Evolutionary conservation across 805 yeast genomes (phyloP).

Genomic region (Myxozyma monticola): DNA sequence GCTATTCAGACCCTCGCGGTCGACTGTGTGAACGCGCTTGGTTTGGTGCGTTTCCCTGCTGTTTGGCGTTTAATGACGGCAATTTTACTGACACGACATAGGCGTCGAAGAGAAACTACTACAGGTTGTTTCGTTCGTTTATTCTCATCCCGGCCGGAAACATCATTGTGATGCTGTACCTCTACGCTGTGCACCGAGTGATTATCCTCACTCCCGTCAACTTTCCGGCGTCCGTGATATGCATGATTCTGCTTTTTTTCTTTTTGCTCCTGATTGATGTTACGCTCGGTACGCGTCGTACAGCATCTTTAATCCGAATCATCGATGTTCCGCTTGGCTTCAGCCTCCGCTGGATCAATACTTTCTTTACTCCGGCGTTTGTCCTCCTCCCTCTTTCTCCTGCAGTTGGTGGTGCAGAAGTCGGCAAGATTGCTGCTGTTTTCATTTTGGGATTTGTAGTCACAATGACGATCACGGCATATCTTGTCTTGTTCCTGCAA

Average conservation of each 20-base stretch:
- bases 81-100: neutral
- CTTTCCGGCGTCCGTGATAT: constrained; percentile 71
- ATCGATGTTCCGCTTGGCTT: constrained; percentile 65
- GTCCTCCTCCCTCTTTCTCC: constrained; percentile 67
- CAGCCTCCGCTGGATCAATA: constrained; percentile 72
- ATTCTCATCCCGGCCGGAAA: constrained; percentile 53
- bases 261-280: constrained; percentile 45
- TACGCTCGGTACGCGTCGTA: constrained; percentile 41
- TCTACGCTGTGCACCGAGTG: constrained; percentile 56
- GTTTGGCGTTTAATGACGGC: neutral
- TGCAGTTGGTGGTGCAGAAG: constrained; percentile 66
- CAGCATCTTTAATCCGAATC: constrained; percentile 18
- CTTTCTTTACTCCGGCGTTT: constrained; percentile 76
- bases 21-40: constrained; percentile 38
- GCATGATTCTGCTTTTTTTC: constrained; percentile 61
- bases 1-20: constrained; percentile 30
- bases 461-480: constrained; percentile 52
- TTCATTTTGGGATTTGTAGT: constrained; percentile 64
- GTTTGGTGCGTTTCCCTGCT: constrained; percentile 27
- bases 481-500: constrained; percentile 49
- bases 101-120: constrained; percentile 15
- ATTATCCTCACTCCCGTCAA: constrained; percentile 49
- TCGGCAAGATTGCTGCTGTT: constrained; percentile 71
- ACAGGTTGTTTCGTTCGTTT: constrained; percentile 44
- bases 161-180: constrained; percentile 45